A percentile compares a stretch with the other conserved stretches of the same genome.
Conservation (phyloP, 2,329 filamentous ascomycete species). For the Talaromyces marneffei region DNA sequence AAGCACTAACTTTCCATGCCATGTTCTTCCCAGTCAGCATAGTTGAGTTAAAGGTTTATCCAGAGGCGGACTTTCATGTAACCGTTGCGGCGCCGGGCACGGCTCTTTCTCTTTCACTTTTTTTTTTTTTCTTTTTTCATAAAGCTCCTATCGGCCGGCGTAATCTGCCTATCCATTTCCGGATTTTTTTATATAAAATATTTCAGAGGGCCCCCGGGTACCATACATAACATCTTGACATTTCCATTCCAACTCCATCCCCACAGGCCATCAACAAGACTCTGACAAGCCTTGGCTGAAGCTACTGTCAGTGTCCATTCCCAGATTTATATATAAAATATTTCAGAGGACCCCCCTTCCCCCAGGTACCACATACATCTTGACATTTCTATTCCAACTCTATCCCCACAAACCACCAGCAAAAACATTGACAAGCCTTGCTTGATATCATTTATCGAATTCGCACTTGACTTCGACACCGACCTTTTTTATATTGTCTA, state of each 20-base stretch:
- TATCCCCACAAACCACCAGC: neutral
- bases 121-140: neutral
- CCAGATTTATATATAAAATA: neutral
- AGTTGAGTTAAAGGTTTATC: constrained; percentile 9
- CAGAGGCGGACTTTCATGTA: constrained; percentile 3
- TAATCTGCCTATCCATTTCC: neutral
- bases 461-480: neutral
- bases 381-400: neutral
- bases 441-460: neutral
- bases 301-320: too few species aligned
- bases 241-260: neutral
- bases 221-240: neutral
- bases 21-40: neutral
- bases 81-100: constrained; percentile 8
- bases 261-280: too few species aligned
- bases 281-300: neutral
- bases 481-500: neutral
- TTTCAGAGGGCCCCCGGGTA: too few species aligned
- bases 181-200: too few species aligned
- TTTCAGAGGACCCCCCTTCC: too few species aligned
- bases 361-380: neutral
- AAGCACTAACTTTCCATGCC: neutral
- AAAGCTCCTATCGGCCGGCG: neutral
- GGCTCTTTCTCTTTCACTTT: too few species aligned
- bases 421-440: neutral